phyloP scores from a whole-genome alignment of 1,284 basidiomycete species.

The Coriolopsis trogii region DNA sequence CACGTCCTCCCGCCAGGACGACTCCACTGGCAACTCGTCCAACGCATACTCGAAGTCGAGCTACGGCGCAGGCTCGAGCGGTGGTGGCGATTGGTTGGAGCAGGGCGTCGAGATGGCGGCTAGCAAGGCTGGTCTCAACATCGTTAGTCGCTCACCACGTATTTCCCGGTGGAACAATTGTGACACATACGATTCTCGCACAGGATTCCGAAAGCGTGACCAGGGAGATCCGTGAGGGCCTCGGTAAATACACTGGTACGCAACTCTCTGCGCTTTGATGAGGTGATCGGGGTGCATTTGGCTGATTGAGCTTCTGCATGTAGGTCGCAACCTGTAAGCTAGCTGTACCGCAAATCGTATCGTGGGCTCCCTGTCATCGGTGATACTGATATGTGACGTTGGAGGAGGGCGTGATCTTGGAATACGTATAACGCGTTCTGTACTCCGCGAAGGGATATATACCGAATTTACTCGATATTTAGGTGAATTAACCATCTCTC shows the following conservation, averaged over 20 bases:
- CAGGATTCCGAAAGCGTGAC: conserved; percentile 38
- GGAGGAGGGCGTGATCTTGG: no score
- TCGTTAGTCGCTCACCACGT: conserved; percentile 40
- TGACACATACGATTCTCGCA: neutral
- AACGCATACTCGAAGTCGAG: conserved; percentile 24
- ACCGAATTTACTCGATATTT: no score
- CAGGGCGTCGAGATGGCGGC: conserved; percentile 46
- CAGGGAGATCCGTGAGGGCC: conserved; percentile 36
- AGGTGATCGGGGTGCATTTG: neutral
- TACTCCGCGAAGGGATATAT: no score
- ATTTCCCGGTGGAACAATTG: neutral
- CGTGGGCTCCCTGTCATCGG: no score
- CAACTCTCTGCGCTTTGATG: neutral
- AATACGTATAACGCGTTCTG: no score
- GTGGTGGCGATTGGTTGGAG: conserved; percentile 39
- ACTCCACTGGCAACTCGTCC: conserved; percentile 11
- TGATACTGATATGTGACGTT: neutral
- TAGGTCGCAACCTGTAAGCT: neutral
- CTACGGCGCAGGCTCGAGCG: conserved; percentile 16
- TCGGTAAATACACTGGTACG: conserved; percentile 41
- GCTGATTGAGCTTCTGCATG: neutral
- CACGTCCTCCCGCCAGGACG: conserved; percentile 9
- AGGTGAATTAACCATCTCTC: no score
- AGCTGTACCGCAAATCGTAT: no score
- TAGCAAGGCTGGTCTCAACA: conserved; percentile 46